These are phyloP conservation scores for Rutstroemia sp. DNA, from an alignment of 2,329 filamentous ascomycete genomes.

Conservation along the genomic window DNA sequence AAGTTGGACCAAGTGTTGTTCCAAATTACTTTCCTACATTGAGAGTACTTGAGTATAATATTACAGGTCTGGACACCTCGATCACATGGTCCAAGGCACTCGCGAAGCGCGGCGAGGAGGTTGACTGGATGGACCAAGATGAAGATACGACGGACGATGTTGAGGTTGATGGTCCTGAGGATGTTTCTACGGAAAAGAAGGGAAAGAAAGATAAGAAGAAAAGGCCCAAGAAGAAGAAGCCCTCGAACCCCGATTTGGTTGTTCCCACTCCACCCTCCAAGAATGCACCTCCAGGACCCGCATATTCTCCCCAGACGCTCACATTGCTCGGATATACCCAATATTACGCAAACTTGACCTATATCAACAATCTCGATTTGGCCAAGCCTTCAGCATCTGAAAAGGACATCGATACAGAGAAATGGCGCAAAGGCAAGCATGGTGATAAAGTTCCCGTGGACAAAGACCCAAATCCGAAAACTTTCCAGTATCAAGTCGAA, in stretches of 20 bases:
- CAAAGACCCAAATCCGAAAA: slow-evolving; percentile 48
- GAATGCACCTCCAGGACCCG: slow-evolving; percentile 71
- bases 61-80: slow-evolving; percentile 38
- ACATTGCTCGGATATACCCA: slow-evolving; percentile 77
- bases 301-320: slow-evolving; percentile 78
- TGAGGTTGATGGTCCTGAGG: slow-evolving; percentile 27
- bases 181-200: slow-evolving; percentile 34
- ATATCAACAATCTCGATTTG: slow-evolving; percentile 69
- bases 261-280: slow-evolving; percentile 68
- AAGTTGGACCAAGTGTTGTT: slow-evolving; percentile 81
- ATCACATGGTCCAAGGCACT: slow-evolving; percentile 20
- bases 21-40: slow-evolving; percentile 89
- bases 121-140: slow-evolving; percentile 18
- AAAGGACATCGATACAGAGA: slow-evolving; percentile 31
- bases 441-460: slow-evolving; percentile 48
- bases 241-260: slow-evolving; percentile 52
- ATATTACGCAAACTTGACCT: slow-evolving; percentile 90
- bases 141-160: background rate
- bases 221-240: slow-evolving; percentile 41
- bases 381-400: slow-evolving; percentile 16
- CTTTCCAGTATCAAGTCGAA: slow-evolving; percentile 72
- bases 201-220: slow-evolving; percentile 35
- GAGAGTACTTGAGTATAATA: slow-evolving; percentile 92
- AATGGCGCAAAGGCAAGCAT: slow-evolving; percentile 60
- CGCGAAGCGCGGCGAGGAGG: background rate